phyloP scores from a whole-genome alignment of 768 basidiomycete genomes.

The Rubroboletus satanas region DNA sequence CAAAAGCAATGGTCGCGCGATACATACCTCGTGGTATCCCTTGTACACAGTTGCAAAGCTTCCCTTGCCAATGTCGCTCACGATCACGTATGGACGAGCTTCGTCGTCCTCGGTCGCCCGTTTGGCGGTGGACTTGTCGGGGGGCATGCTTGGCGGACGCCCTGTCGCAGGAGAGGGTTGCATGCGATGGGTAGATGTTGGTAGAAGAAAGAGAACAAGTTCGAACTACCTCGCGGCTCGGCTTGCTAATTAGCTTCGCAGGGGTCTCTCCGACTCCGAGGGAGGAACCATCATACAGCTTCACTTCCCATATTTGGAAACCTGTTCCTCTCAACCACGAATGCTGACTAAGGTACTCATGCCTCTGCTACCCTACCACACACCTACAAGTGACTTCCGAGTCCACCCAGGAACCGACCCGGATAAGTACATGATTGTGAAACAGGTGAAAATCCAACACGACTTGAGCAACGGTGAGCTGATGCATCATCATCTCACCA shows the following conservation, averaged over 20 bases:
- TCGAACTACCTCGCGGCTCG: conserved; percentile 3
- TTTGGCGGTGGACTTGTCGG: conserved; percentile 25
- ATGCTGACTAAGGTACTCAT: conserved; percentile 16
- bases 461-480: too few relatives aligned
- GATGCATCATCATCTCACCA: too few relatives aligned
- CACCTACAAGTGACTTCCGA: too few relatives aligned
- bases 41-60: conserved; percentile 97
- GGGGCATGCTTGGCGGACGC: conserved; percentile 21
- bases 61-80: conserved; percentile 77
- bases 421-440: too few relatives aligned
- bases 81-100: conserved; percentile 72
- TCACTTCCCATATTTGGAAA: conserved; percentile 23
- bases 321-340: conserved; percentile 22
- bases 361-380: too few relatives aligned
- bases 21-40: conserved; percentile 81
- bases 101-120: conserved; percentile 59
- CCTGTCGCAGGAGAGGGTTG: conserved; percentile 19
- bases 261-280: conserved; percentile 15
- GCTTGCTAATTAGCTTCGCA: conserved; percentile 27
- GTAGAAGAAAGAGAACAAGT: conserved; percentile 12
- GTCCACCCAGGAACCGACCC: too few relatives aligned
- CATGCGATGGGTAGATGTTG: conserved; percentile 15
- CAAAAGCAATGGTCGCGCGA: neutral
- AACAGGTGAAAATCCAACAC: too few relatives aligned
- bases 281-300: conserved; percentile 19